Base-by-base conservation (phyloP, 2,329 filamentous ascomycete genomes). In the Scopulariopsis brevicaulis region DNA sequence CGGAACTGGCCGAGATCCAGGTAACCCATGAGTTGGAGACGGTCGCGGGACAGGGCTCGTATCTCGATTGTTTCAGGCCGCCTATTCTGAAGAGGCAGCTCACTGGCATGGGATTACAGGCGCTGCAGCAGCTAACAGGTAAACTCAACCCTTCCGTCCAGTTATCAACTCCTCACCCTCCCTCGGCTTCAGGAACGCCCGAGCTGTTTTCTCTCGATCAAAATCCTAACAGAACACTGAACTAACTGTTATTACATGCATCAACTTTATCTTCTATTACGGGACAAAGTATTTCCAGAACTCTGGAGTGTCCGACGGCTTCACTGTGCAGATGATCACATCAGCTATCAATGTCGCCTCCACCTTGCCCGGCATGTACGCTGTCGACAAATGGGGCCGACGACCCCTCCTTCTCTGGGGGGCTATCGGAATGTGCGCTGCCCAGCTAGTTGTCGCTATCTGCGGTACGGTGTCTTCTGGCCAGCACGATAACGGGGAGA, bases 361-460 rank as follows among this genome's bases (percentile, higher is more conserved):
- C 1, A 73, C 71, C 4, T 50, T 73, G 5, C 70, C 71, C 1
- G 70, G 70, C 35, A 65, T 73, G 59, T 71, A 68, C 60, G 68
- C 69, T 46, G 68, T 68, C 24, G 71, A 73, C 57, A 69, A 66
- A 59, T 73, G 67, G 60, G 76, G 76, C 32, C 74, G 76, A 3
- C 75, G 75, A 58, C 81, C 78, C 24, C 77, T 90, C 20, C 77
- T 90, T 56, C 77, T 90, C 68, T 74, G 79, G 61, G 87, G 87
- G 58, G 84, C 73, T 50, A 59, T 72, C 15, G 76, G 74, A 57
- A 90, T 90, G 87, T 78, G 72, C 57, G 61, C 79, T 53, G 79
- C 74, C 15, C 80, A 85, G 65, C 77, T 84, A 60, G 73, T 86
- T 37, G 82, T 86, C 3, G 83, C 81, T 55, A 71, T 84, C 59